These are phyloP conservation scores for Ziziphus jujuba DNA, from an alignment of 306 rosid species.

Conservation along the genomic window DNA sequence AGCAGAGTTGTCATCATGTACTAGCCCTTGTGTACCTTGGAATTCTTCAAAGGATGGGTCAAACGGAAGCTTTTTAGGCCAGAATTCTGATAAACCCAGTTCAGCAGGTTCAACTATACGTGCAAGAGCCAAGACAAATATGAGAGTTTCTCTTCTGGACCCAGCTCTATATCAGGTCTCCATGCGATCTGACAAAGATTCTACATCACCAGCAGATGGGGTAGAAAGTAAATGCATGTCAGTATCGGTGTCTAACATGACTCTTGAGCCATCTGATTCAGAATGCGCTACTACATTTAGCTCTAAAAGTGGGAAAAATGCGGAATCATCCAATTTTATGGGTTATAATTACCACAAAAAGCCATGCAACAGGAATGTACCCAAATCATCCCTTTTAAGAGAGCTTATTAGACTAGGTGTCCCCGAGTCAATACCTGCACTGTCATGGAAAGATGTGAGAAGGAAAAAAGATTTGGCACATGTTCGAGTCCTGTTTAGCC, in stretches of 20 bases:
- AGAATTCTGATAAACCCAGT: slow-evolving; percentile 17
- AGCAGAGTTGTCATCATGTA: slow-evolving; percentile 24
- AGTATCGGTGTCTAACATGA: slow-evolving; percentile 22
- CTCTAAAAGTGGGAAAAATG: slow-evolving; percentile 23
- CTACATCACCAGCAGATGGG: slow-evolving; percentile 34
- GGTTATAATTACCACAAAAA: slow-evolving; percentile 29
- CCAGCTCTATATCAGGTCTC: slow-evolving; percentile 5
- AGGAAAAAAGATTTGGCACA: slow-evolving; percentile 66
- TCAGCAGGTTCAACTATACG: slow-evolving; percentile 6
- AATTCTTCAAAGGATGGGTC: slow-evolving; percentile 22
- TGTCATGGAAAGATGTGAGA: slow-evolving; percentile 56
- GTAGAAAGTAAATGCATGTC: slow-evolving; percentile 10
- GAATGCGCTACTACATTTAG: slow-evolving; percentile 22
- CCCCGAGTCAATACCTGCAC: slow-evolving; percentile 30
- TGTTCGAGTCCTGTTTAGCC: slow-evolving; percentile 75
- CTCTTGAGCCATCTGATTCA: slow-evolving; percentile 22
- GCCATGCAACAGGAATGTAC: slow-evolving; percentile 36
- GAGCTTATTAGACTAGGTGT: slow-evolving; percentile 54
- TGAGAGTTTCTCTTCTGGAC: not conserved
- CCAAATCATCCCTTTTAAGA: slow-evolving; percentile 45
- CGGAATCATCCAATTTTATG: slow-evolving; percentile 26
- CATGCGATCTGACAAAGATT: slow-evolving; percentile 18
- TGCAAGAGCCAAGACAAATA: not conserved
- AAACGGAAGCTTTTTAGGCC: slow-evolving; percentile 20
- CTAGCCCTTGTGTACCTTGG: not conserved